Evolutionary conservation across 768 basidiomycete species (phyloP).

Genomic region (Naganishia onofrii): DNA sequence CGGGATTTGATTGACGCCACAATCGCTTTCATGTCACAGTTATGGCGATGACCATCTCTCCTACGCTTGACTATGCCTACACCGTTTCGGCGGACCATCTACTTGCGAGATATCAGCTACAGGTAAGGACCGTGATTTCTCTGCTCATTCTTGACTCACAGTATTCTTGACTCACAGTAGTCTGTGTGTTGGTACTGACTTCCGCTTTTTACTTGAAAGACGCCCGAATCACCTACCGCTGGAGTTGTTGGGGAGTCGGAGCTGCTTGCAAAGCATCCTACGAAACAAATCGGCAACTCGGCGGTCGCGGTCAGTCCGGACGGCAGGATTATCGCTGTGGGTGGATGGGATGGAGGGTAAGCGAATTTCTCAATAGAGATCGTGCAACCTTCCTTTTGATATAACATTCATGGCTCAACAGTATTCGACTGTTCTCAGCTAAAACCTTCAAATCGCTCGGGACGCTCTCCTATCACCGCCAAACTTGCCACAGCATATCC

Average conservation of each 20-base stretch:
- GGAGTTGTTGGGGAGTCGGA: background rate
- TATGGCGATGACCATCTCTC: conserved; percentile 78
- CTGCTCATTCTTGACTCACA: background rate
- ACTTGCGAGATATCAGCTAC: conserved; percentile 44
- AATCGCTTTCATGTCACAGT: conserved; percentile 55
- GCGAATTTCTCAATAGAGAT: conserved; percentile 41
- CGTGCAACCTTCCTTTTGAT: background rate
- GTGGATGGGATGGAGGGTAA: conserved; percentile 91
- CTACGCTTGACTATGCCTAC: conserved; percentile 62
- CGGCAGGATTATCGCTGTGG: conserved; percentile 77
- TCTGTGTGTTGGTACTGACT: background rate
- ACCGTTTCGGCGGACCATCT: conserved; percentile 81
- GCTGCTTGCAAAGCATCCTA: conserved; percentile 55
- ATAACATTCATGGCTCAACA: conserved; percentile 44
- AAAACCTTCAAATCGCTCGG: conserved; percentile 78
- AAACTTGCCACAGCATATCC: conserved; percentile 68
- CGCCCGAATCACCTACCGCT: background rate
- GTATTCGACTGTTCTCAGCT: conserved; percentile 78
- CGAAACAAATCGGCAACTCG: conserved; percentile 75
- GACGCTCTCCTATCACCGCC: conserved; percentile 76
- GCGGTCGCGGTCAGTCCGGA: conserved; percentile 72
- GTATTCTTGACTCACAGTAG: background rate
- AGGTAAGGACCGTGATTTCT: conserved; percentile 27
- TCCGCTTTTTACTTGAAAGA: background rate
- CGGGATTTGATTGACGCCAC: background rate